These are phyloP conservation scores for Zhuliangozyma parablackwelliae DNA, from an alignment of 1,139 yeast genomes.

Conservation along the genomic window DNA sequence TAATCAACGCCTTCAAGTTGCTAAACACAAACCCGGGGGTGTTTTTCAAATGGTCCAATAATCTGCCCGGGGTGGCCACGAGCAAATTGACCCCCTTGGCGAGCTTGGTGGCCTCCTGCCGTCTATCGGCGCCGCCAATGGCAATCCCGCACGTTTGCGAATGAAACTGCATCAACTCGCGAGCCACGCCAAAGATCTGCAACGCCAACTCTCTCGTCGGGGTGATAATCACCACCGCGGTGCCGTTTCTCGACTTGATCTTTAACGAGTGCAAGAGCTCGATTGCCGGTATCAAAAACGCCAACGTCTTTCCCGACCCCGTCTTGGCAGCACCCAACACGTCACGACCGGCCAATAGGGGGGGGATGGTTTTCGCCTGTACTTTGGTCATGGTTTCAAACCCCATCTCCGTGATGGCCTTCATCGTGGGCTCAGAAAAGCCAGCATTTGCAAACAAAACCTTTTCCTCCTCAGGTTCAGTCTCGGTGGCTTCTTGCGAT, in stretches of 20 bases:
- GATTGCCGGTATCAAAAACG: constrained; percentile 91
- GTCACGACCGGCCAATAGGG: constrained; percentile 89
- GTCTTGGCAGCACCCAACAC: constrained; percentile 98
- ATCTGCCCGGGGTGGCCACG: constrained; percentile 96
- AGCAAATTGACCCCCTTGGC: constrained; percentile 88
- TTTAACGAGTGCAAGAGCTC: constrained; percentile 83
- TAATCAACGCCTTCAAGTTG: constrained; percentile 87
- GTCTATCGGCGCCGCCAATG: constrained; percentile 96
- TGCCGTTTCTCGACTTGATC: constrained; percentile 62
- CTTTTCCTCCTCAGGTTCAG: constrained; percentile 28
- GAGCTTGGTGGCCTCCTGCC: constrained; percentile 94
- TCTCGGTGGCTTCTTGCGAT: constrained; percentile 18
- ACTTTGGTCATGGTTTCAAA: constrained; percentile 87
- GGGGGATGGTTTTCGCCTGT: constrained; percentile 92
- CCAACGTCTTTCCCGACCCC: constrained; percentile 96
- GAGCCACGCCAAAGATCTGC: constrained; percentile 94
- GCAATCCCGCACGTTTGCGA: constrained; percentile 94
- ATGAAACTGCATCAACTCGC: constrained; percentile 87
- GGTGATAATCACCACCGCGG: constrained; percentile 80
- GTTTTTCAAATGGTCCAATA: constrained; percentile 93
- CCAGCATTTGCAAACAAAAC: constrained; percentile 47
- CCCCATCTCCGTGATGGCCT: constrained; percentile 82
- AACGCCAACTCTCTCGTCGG: constrained; percentile 89
- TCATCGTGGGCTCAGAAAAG: constrained; percentile 75
- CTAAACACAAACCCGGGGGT: constrained; percentile 92